Evolutionary conservation across 2,329 filamentous ascomycete genomes (phyloP), one percentile per base, ranked within the genome.

Genomic region (Aspergillus amoenus): DNA sequence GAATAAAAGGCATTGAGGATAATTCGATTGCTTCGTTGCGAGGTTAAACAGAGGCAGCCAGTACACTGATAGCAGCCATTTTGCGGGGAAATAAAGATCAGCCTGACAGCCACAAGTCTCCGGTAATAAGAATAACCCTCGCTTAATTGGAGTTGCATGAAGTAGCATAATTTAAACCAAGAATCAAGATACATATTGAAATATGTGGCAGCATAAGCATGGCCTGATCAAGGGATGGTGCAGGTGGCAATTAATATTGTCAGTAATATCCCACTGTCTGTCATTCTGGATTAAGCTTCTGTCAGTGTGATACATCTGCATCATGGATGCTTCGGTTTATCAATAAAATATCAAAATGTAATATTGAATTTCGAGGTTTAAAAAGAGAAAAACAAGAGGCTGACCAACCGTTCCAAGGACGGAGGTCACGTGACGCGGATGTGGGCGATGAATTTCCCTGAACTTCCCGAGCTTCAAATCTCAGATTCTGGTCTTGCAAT

Each of bases 401-500:
- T 27, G 5, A 17, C 11, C 27, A 30, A 30, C 9, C 13, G 49
- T 44, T 17, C 42, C 22, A 30, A 37, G 22, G 43, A 44, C 9
- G 17, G 8, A 5, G 9, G 11, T 60, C 62, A 64, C 62, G 62
- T 64, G 62, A 59, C 37, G 39, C 51, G 47, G 56, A 49, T 59
- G 53, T 52, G 53, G 60, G 58, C 59, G 43, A 55, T 41, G 24
- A 50, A 55, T 57, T 73, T 72, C 69, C 74, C 74, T 76, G 69
- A 74, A 75, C 63, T 73, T 76, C 68, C 73, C 73, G 74, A 76
- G 61, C 63, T 59, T 68, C 67, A 69, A 72, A 71, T 69, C 70
- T 70, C 70, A 70, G 67, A 71, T 68, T 74, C 68, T 73, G 65
- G 64, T 70, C 65, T 63, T 70, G 67, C 66, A 65, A 67, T 69